Evolutionary conservation across 257 asterid species (phyloP).

Genomic region (Przewalskia tangutica): DNA sequence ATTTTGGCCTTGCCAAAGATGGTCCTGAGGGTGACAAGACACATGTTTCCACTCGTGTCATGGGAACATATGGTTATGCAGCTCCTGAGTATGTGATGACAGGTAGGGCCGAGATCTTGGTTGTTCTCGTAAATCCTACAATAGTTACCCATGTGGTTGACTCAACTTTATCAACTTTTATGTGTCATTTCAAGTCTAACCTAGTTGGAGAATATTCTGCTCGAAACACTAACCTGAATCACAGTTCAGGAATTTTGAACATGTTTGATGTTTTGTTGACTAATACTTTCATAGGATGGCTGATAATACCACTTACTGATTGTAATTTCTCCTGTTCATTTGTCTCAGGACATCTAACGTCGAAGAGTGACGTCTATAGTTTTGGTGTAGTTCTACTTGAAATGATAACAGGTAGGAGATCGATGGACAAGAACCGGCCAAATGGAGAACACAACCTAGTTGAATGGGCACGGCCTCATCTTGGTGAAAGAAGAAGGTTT

Average conservation of each 20-base stretch:
- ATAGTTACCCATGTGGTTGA: not conserved
- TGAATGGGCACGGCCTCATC: slow-evolving; percentile 92
- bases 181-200: not conserved
- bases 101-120: not conserved
- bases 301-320: not conserved
- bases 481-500: slow-evolving; percentile 65
- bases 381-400: slow-evolving; percentile 92
- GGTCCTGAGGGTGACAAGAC: not conserved
- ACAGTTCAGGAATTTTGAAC: not conserved
- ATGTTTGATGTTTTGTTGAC: not conserved
- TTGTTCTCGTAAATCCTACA: not conserved
- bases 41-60: not conserved
- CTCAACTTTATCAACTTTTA: not conserved
- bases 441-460: slow-evolving; percentile 92
- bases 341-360: slow-evolving; percentile 81
- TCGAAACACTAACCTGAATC: not conserved
- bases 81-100: not conserved
- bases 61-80: not conserved
- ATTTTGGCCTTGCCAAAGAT: not conserved
- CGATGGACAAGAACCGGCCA: slow-evolving; percentile 94
- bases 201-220: not conserved
- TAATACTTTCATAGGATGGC: not conserved
- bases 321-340: not conserved
- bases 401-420: slow-evolving; percentile 86
- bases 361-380: slow-evolving; percentile 89